Evolutionary conservation across 2,329 filamentous ascomycete genomes (phyloP).

Genomic region (Thelonectria olida): DNA sequence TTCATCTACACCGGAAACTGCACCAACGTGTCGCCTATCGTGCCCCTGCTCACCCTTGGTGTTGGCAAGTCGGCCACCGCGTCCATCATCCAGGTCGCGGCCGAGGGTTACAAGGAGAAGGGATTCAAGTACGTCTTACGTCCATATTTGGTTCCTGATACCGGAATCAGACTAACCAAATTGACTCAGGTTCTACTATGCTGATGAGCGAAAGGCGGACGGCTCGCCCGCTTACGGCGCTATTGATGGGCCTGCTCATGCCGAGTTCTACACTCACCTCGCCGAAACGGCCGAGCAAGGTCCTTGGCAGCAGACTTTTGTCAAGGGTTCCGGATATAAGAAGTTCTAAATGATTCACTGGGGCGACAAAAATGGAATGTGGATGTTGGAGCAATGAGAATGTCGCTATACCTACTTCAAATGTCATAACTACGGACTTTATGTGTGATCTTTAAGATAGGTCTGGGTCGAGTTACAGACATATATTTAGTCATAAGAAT

Average conservation of each 20-base stretch:
- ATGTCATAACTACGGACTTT: too few species aligned
- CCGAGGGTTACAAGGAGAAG: slow-evolving; percentile 42
- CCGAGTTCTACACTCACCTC: slow-evolving; percentile 51
- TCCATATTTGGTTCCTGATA: not conserved
- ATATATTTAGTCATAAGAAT: too few species aligned
- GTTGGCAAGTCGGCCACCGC: slow-evolving; percentile 50
- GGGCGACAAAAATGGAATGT: not conserved
- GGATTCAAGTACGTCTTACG: slow-evolving; percentile 45
- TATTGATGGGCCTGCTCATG: slow-evolving; percentile 54
- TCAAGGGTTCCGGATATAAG: slow-evolving; percentile 52
- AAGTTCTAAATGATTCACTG: slow-evolving; percentile 34
- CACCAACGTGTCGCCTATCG: slow-evolving; percentile 43
- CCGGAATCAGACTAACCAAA: not conserved
- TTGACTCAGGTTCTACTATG: slow-evolving; percentile 58
- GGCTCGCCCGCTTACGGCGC: slow-evolving; percentile 42
- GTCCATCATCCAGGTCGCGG: slow-evolving; percentile 43
- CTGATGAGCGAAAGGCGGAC: slow-evolving; percentile 55
- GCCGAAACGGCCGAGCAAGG: slow-evolving; percentile 51
- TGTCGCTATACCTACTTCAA: too few species aligned
- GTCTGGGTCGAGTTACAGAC: too few species aligned
- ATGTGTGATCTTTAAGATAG: too few species aligned
- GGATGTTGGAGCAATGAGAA: too few species aligned
- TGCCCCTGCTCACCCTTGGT: slow-evolving; percentile 46
- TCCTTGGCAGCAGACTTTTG: slow-evolving; percentile 56
- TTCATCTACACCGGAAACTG: slow-evolving; percentile 58